A percentile compares a stretch with the other conserved stretches of the same genome.
Conservation (phyloP, 768 basidiomycete species). For the Mycena amicta region DNA sequence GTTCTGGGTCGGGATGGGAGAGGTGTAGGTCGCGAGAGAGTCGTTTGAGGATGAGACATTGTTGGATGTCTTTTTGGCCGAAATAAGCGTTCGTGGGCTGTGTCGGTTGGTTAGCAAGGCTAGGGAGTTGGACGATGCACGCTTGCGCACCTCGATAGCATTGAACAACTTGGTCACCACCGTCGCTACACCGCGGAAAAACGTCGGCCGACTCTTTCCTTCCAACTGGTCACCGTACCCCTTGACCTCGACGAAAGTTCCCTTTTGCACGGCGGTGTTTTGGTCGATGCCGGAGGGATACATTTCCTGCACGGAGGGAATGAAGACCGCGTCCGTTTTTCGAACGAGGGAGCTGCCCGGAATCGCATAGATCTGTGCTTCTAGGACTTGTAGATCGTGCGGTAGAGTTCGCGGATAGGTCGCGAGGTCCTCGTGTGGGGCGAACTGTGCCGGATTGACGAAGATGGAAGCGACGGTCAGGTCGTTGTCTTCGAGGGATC, state of each 20-base stretch:
- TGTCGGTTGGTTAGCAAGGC: no score
- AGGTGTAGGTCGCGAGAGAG: slow-evolving; percentile 80
- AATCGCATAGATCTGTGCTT: slow-evolving; percentile 34
- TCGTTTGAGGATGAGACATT: slow-evolving; percentile 81
- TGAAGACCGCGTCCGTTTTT: slow-evolving; percentile 70
- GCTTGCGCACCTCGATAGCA: slow-evolving; percentile 74
- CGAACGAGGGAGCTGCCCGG: slow-evolving; percentile 29
- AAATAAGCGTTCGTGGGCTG: slow-evolving; percentile 94
- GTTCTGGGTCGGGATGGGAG: slow-evolving; percentile 69
- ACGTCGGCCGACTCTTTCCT: slow-evolving; percentile 81
- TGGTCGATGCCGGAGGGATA: slow-evolving; percentile 92
- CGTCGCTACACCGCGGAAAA: slow-evolving; percentile 95
- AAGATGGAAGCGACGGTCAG: slow-evolving; percentile 93
- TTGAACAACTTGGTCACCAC: slow-evolving; percentile 96
- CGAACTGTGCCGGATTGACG: slow-evolving; percentile 97
- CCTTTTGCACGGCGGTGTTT: slow-evolving; percentile 70
- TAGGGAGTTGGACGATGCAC: no score
- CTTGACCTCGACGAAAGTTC: slow-evolving; percentile 91
- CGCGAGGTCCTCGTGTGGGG: slow-evolving; percentile 90
- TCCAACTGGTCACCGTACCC: slow-evolving; percentile 94
- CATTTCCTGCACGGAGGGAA: slow-evolving; percentile 81
- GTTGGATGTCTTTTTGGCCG: slow-evolving; percentile 98
- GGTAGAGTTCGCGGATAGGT: slow-evolving; percentile 90
- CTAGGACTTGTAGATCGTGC: slow-evolving; percentile 68
- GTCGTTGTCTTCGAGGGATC: slow-evolving; percentile 77